These are phyloP conservation scores for Asterochloris sp. DNA, from an alignment of 139 green algal species.

Conservation along the genomic window DNA sequence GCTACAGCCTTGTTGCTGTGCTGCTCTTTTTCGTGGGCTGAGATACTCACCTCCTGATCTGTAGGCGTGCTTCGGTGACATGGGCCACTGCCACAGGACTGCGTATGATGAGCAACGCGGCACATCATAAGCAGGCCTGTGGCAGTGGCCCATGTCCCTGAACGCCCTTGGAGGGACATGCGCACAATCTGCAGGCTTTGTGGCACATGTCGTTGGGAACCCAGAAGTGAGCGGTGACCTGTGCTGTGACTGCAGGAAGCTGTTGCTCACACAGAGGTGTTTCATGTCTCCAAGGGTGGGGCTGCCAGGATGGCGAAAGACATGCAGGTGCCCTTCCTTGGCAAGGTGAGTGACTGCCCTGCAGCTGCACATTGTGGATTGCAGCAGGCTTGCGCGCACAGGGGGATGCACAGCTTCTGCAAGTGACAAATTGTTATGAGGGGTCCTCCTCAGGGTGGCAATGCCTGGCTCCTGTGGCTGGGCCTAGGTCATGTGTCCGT, in stretches of 20 bases:
- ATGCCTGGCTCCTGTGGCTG: too few species aligned
- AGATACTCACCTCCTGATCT: too few species aligned
- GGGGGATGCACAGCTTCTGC: too few species aligned
- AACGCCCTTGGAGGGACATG: not conserved
- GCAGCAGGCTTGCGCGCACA: constrained; percentile 28
- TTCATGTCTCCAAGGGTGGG: constrained; percentile 59
- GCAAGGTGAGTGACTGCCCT: constrained; percentile 40
- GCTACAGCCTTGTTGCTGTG: too few species aligned
- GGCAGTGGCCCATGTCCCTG: not conserved
- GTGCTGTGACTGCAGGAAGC: not conserved
- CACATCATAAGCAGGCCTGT: not conserved
- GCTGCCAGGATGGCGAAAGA: constrained; percentile 67
- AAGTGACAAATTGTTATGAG: too few species aligned
- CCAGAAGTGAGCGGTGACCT: not conserved
- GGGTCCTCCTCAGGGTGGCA: too few species aligned
- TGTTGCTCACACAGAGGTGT: constrained; percentile 59
- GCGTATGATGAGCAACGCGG: not conserved
- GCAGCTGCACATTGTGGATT: constrained; percentile 34
- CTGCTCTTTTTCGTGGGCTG: too few species aligned
- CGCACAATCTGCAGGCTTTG: not conserved
- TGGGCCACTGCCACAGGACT: not conserved
- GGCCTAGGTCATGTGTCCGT: too few species aligned
- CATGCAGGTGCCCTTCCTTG: constrained; percentile 83
- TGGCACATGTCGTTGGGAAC: not conserved
- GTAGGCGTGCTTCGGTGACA: too few species aligned